These are phyloP conservation scores for Sporodiniella umbellata DNA, from an alignment of 371 early-diverging fungal genomes.

Conservation along the genomic window DNA sequence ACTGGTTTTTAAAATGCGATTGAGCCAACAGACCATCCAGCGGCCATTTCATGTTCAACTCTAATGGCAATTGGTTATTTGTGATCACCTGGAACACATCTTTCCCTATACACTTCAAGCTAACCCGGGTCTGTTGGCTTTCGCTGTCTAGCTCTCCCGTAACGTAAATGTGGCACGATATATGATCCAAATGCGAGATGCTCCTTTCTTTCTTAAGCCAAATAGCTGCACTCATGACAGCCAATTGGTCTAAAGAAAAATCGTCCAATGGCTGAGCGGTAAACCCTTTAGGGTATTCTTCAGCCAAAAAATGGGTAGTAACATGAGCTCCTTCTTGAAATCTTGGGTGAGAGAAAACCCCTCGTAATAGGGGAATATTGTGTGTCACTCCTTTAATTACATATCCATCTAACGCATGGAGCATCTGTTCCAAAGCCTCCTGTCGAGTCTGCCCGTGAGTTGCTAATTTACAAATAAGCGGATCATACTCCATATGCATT, in stretches of 20 bases:
- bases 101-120: background rate
- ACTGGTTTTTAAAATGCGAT: constrained; percentile 46
- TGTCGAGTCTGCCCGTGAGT: constrained; percentile 80
- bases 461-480: constrained; percentile 86
- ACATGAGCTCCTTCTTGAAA: constrained; percentile 73
- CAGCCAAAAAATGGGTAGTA: constrained; percentile 87
- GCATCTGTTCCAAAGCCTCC: constrained; percentile 75
- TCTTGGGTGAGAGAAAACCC: constrained; percentile 76
- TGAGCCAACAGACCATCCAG: constrained; percentile 73
- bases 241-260: constrained; percentile 52
- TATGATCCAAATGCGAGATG: constrained; percentile 17
- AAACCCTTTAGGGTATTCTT: constrained; percentile 92
- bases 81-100: background rate
- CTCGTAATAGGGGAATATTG: constrained; percentile 91
- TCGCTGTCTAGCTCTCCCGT: constrained; percentile 48
- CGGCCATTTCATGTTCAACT: constrained; percentile 51
- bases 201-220: constrained; percentile 65
- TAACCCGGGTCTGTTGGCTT: constrained; percentile 16
- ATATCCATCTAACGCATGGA: constrained; percentile 82
- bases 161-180: constrained; percentile 59
- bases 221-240: constrained; percentile 63
- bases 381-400: constrained; percentile 94
- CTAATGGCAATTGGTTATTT: background rate
- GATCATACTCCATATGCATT: constrained; percentile 83
- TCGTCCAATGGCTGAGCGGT: constrained; percentile 62